phyloP scores from a whole-genome alignment of 2,329 filamentous ascomycete species.

The Aspergillus neotritici region DNA sequence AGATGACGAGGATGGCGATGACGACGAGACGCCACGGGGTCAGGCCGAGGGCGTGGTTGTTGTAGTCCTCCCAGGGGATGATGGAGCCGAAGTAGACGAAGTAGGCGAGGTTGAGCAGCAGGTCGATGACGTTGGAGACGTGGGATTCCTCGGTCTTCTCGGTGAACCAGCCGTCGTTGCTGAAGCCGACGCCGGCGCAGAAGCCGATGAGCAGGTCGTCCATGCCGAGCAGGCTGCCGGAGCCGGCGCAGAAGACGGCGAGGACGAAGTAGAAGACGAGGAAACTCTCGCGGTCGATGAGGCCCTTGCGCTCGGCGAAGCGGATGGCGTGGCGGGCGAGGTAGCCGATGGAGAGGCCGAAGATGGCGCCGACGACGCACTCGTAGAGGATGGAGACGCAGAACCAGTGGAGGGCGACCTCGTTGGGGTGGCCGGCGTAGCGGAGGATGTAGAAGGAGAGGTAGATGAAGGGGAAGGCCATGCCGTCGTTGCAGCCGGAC shows the following conservation, averaged over 20 bases:
- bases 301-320: slow-evolving; percentile 71
- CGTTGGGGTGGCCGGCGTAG: slow-evolving; percentile 62
- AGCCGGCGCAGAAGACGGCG: slow-evolving; percentile 90
- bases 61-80: slow-evolving; percentile 92
- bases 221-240: slow-evolving; percentile 81
- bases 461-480: slow-evolving; percentile 98
- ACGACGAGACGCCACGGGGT: slow-evolving; percentile 88
- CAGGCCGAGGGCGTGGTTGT: slow-evolving; percentile 66
- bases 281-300: slow-evolving; percentile 95
- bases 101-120: slow-evolving; percentile 93
- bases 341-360: slow-evolving; percentile 82
- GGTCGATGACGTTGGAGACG: slow-evolving; percentile 97
- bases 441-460: slow-evolving; percentile 83
- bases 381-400: slow-evolving; percentile 89
- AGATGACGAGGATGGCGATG: slow-evolving; percentile 84
- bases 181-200: slow-evolving; percentile 94
- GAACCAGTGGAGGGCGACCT: slow-evolving; percentile 80
- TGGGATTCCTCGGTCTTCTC: slow-evolving; percentile 98
- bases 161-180: slow-evolving; percentile 97
- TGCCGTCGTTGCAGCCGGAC: slow-evolving; percentile 98
- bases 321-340: slow-evolving; percentile 86
- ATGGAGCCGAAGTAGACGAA: slow-evolving; percentile 98
- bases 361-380: slow-evolving; percentile 86
- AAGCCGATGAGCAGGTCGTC: slow-evolving; percentile 95
- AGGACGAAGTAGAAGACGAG: slow-evolving; percentile 98